phyloP scores from a whole-genome alignment of 352 stramenopile species.

The Globisporangium cederbergense region DNA sequence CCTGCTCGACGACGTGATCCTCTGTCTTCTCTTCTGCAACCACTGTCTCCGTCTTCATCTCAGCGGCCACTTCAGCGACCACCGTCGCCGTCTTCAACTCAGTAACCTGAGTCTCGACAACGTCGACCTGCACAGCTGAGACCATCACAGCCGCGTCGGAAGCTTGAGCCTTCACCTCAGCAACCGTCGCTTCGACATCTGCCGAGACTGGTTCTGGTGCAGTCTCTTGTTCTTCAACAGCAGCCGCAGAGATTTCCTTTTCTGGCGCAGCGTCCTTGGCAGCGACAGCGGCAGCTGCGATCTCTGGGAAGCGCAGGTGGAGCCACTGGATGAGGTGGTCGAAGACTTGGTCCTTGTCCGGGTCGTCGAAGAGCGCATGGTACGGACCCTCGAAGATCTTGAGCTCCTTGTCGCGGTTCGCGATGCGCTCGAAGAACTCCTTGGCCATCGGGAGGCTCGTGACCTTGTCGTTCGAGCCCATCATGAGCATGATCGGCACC shows the following conservation, averaged over 20 bases:
- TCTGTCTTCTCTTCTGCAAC: neutral
- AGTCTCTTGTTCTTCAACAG: neutral
- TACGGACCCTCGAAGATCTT: conserved; percentile 48
- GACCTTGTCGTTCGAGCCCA: conserved; percentile 48
- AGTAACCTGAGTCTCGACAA: neutral
- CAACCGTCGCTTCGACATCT: neutral
- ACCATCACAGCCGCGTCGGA: neutral
- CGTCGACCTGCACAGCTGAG: neutral
- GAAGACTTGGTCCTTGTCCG: conserved; percentile 50
- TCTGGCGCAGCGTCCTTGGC: neutral
- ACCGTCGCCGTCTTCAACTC: neutral
- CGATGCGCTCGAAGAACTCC: conserved; percentile 39
- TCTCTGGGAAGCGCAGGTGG: conserved; percentile 28
- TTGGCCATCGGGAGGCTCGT: conserved; percentile 42
- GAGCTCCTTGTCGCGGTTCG: conserved; percentile 53
- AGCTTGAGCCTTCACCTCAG: neutral
- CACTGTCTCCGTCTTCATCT: neutral
- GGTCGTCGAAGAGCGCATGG: conserved; percentile 63
- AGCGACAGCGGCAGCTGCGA: neutral
- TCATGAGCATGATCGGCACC: conserved; percentile 27
- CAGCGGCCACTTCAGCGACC: neutral
- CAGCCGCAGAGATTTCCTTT: conserved; percentile 11
- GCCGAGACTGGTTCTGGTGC: neutral
- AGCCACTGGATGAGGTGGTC: conserved; percentile 43
- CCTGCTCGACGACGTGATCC: neutral